Evolutionary conservation across 2,329 filamentous ascomycete genomes (phyloP), one percentile per base, ranked within the genome.

Genomic region (Cladophialophora yegresii): DNA sequence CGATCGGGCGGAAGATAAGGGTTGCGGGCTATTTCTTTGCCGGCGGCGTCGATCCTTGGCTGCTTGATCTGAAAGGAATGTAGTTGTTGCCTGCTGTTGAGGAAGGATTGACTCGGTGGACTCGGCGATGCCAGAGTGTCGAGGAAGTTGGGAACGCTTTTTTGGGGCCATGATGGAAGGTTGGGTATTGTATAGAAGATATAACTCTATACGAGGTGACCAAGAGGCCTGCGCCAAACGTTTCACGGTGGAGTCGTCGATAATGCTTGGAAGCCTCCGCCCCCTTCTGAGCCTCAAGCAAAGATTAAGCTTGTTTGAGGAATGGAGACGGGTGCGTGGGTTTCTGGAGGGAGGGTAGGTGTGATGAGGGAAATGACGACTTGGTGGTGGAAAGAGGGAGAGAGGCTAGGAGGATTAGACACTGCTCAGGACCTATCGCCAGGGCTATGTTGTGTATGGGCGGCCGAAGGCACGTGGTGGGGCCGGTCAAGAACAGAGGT

Each of bases 201-300:
- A 68, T 67, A 69, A 66, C 58, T 59, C 61, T 67, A 68, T 67
- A 68, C 64, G 68, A 69, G 65, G 61, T 63, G 62, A 67, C 67
- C 63, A 69, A 67, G 61, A 57, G 65, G 62, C 62, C 43, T 58
- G 55, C 58, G 66, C 57, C 66, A 62, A 67, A 66, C 60, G 70
- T 70, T 68, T 71, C 67, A 66, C 58, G 50, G 69, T 67, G 64
- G 69, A 67, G 66, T 61, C 66, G 61, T 30, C 54, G 54, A 49
- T 33, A 68, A 68, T 67, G 67, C 62, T 68, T 67, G 68, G 67
- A 68, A 67, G 69, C 67, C 70, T 69, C 68, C 64, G 70, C 70
- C 70, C 70, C 70, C 65, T 71, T 68, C 67, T 68, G 70, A 71
- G 70, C 69, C 70, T 70, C 70, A 68, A 64, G 64, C 32, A 63